Base-by-base conservation (phyloP, 371 early-diverging fungal species). In the Fennellomyces sp. region DNA sequence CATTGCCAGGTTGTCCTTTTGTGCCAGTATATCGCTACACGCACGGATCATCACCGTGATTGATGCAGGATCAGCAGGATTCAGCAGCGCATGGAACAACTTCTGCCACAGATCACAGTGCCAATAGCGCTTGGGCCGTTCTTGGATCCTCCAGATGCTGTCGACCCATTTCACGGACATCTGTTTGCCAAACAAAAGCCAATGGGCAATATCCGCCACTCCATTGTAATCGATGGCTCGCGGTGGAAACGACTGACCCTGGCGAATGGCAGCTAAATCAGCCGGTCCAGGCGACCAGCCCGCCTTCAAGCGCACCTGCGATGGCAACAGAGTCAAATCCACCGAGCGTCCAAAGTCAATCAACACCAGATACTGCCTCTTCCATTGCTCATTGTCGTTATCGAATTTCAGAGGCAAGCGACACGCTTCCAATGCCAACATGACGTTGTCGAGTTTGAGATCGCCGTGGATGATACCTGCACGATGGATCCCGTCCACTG, bases 271-370 rank as follows among this genome's bases (percentile, higher is more conserved):
- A 11, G 33, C 13, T 7, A 60, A 49, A 53, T 64, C 70, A 11
- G 60, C 45, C 1, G 49, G 50, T 29, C 65, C 57, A 10, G 69
- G 66, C 17, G 60, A 47, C 82, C 82, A 82, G 12, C 52, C 58
- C 17, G 73, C 73, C 23, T 65, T 55, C 27, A 72, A 66, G 17
- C 41, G 52, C 15, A 58, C 29, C 6, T 58, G 39, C 1, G 21
- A 11, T 0, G 70, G 60, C 48, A 69, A 69, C 31, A 64, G 19
- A 7, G 56, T 60, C 27, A 73, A 29, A 50, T 83, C 79, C 3
- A 80, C 36, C 0, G 81, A 60, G 15, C 72, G 51, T 3, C 83
- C 83, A 65, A 72, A 83, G 54, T 83, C 83, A 30, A 83, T 75
- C 36, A 83, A 27, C 15, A 62, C 63, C 0, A 82, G 19, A 35